Evolutionary conservation across 176 grass and related monocot species (phyloP).

Genomic region (Oryza nivara): DNA sequence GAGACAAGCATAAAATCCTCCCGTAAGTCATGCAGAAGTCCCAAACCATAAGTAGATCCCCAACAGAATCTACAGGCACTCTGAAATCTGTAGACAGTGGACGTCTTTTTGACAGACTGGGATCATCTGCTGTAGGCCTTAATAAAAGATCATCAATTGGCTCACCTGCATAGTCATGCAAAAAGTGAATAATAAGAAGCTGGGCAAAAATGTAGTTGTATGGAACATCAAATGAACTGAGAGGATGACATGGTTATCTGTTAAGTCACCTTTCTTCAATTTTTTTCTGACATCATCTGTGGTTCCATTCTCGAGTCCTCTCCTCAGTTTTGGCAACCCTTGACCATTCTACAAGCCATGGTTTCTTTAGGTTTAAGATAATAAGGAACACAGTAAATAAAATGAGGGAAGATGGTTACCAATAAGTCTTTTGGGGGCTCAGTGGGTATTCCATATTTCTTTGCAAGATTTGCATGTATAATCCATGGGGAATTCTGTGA

Average conservation of each 20-base stretch:
- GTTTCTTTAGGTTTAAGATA: slow-evolving; percentile 41
- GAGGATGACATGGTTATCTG: slow-evolving; percentile 26
- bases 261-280: slow-evolving; percentile 50
- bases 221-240: slow-evolving; percentile 27
- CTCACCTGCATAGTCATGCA: slow-evolving; percentile 52
- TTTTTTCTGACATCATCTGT: slow-evolving; percentile 41
- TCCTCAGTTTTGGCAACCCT: slow-evolving; percentile 50
- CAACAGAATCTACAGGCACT: slow-evolving; percentile 74
- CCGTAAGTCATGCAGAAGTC: slow-evolving; percentile 82
- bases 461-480: slow-evolving; percentile 71
- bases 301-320: slow-evolving; percentile 52
- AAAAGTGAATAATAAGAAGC: slow-evolving; percentile 36
- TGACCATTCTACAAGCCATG: slow-evolving; percentile 54
- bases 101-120: slow-evolving; percentile 55
- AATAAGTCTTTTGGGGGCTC: slow-evolving; percentile 65
- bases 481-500: slow-evolving; percentile 73
- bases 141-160: slow-evolving; percentile 91
- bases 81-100: slow-evolving; percentile 65
- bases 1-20: slow-evolving; percentile 66
- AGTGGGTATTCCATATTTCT: slow-evolving; percentile 64
- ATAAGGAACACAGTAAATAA: slow-evolving; percentile 18
- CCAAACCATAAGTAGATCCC: slow-evolving; percentile 87
- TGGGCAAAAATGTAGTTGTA: slow-evolving; percentile 13
- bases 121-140: slow-evolving; percentile 55
- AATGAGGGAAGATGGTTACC: slow-evolving; percentile 52